phyloP scores from a whole-genome alignment of 2,329 filamentous ascomycete species.

The Penicillium expansum region DNA sequence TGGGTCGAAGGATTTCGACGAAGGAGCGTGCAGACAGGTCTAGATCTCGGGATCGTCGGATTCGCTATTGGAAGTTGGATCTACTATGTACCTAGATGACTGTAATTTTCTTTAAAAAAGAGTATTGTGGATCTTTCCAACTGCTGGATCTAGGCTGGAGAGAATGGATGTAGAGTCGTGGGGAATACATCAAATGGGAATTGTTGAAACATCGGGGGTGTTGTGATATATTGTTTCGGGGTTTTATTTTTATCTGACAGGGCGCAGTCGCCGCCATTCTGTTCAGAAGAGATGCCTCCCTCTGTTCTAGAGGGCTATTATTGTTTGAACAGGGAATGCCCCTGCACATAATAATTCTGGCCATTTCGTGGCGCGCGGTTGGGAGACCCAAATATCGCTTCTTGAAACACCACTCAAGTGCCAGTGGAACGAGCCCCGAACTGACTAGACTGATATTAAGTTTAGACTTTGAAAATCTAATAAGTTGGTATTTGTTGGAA shows the following conservation, averaged over 20 bases:
- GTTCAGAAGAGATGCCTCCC: neutral
- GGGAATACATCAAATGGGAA: neutral
- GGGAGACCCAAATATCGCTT: neutral
- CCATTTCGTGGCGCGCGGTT: neutral
- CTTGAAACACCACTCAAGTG: neutral
- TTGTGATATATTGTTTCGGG: neutral
- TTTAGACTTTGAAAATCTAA: neutral
- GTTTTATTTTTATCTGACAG: neutral
- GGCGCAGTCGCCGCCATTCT: neutral
- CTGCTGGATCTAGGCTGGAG: neutral
- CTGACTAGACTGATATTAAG: neutral
- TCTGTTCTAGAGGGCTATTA: neutral
- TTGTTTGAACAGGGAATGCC: neutral
- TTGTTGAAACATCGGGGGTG: neutral
- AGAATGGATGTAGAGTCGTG: neutral
- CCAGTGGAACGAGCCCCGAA: neutral
- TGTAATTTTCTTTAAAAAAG: neutral
- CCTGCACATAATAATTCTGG: neutral
- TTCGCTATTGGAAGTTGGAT: neutral
- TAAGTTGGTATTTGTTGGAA: neutral
- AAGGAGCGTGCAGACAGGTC: neutral
- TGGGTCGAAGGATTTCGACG: neutral
- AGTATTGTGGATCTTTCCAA: neutral
- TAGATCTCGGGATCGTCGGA: neutral
- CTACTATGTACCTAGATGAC: neutral